These are phyloP conservation scores for Tylopilus felleus DNA, from an alignment of 768 basidiomycete genomes.

Conservation along the genomic window DNA sequence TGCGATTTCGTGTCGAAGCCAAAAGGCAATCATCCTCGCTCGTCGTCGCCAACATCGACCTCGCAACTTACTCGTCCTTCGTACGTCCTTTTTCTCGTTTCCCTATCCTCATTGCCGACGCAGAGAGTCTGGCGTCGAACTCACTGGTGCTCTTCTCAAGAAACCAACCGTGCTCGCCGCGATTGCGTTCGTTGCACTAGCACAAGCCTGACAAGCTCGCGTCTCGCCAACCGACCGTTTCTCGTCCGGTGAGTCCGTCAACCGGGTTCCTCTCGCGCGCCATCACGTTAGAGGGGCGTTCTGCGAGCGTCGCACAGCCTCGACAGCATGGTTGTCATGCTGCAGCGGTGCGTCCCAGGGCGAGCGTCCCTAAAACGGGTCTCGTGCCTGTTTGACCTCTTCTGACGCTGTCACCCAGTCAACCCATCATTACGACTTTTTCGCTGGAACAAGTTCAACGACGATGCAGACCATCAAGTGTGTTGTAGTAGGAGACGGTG, in stretches of 20 bases:
- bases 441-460: conserved; percentile 14
- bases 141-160: conserved; percentile 24
- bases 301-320: conserved; percentile 24
- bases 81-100: conserved; percentile 19
- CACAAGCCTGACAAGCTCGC: conserved; percentile 22
- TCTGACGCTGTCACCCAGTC: conserved; percentile 16
- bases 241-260: conserved; percentile 22
- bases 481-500: conserved; percentile 97
- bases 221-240: conserved; percentile 15
- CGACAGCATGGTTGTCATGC: conserved; percentile 32
- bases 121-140: conserved; percentile 7
- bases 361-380: conserved; percentile 24
- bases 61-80: conserved; percentile 10
- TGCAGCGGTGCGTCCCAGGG: conserved; percentile 11
- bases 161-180: conserved; percentile 24
- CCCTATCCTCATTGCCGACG: neutral
- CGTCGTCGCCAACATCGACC: conserved; percentile 31
- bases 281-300: conserved; percentile 6
- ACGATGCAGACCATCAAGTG: conserved; percentile 96
- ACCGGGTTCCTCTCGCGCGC: neutral
- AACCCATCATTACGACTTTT: conserved; percentile 15
- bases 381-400: conserved; percentile 18
- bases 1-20: conserved; percentile 28
- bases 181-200: conserved; percentile 25
- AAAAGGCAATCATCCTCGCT: conserved; percentile 24